Conservation (phyloP, 495 filamentous ascomycete species). For the Podospora australis region DNA sequence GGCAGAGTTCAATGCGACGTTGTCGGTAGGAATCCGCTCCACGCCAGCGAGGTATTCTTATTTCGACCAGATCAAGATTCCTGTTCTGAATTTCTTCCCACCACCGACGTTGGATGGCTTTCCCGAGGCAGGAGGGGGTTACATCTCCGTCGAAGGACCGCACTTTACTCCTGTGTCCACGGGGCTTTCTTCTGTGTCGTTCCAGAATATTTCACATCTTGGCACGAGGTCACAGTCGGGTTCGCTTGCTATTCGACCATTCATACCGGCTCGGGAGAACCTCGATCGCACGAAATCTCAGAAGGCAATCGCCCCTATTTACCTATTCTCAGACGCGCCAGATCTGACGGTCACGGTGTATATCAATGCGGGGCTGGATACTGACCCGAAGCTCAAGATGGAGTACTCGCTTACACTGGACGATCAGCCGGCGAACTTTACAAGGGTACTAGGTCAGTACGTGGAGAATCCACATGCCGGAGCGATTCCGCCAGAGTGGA, state of each 20-base stretch:
- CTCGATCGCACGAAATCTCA: conserved; percentile 29
- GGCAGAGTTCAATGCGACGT: conserved; percentile 31
- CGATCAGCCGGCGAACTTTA: conserved; percentile 34
- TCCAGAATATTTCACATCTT: conserved; percentile 32
- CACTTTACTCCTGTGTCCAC: conserved; percentile 29
- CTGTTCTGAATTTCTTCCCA: conserved; percentile 40
- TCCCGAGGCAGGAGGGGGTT: conserved; percentile 43
- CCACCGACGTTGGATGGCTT: conserved; percentile 48
- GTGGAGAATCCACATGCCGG: conserved; percentile 33
- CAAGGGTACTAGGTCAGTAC: conserved; percentile 39
- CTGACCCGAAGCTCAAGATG: conserved; percentile 24
- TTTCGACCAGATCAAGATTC: conserved; percentile 42
- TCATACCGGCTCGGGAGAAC: conserved; percentile 28
- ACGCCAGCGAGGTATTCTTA: conserved; percentile 44
- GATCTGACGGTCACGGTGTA: conserved; percentile 47
- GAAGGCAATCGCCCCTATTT: conserved; percentile 48
- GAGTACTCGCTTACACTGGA: conserved; percentile 43
- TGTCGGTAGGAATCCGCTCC: conserved; percentile 39
- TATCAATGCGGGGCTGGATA: conserved; percentile 33
- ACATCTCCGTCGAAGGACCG: conserved; percentile 50
- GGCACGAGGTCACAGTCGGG: conserved; percentile 44
- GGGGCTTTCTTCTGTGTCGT: conserved; percentile 18
- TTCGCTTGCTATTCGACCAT: conserved; percentile 43
- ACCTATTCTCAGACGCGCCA: conserved; percentile 38
- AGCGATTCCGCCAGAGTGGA: conserved; percentile 47